Evolutionary conservation across 148 eudicot genomes (phyloP).

Genomic region (Vaccinium darrowii): DNA sequence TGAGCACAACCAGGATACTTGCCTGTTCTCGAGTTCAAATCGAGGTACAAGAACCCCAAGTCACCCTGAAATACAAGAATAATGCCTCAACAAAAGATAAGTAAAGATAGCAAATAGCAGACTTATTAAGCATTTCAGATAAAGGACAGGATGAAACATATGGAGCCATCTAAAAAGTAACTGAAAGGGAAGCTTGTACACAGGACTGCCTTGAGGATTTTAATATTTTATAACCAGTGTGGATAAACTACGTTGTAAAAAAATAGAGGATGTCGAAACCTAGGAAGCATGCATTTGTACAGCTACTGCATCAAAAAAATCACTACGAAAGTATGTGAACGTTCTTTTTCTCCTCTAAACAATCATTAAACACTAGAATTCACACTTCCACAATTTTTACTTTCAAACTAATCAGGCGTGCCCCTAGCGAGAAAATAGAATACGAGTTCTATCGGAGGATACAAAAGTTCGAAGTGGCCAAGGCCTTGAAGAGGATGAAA

Average conservation of each 20-base stretch:
- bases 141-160: background rate
- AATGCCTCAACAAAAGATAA: background rate
- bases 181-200: background rate
- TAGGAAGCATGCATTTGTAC: background rate
- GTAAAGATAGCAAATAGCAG: background rate
- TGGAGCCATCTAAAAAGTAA: constrained; percentile 8
- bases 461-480: too few relatives aligned
- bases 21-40: constrained; percentile 76
- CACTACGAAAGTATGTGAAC: background rate
- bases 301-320: background rate
- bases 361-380: background rate
- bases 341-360: background rate
- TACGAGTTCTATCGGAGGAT: too few relatives aligned
- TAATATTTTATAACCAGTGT: background rate
- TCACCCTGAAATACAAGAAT: constrained; percentile 65
- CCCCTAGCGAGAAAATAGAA: too few relatives aligned
- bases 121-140: background rate
- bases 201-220: background rate
- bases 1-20: constrained; percentile 97
- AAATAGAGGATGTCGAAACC: background rate
- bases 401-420: background rate
- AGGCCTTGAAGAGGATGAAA: too few relatives aligned
- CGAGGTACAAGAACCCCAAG: constrained; percentile 92
- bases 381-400: background rate
- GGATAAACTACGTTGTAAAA: background rate